Conservation (phyloP, 148 eudicot genomes). For the Silene latifolia region DNA sequence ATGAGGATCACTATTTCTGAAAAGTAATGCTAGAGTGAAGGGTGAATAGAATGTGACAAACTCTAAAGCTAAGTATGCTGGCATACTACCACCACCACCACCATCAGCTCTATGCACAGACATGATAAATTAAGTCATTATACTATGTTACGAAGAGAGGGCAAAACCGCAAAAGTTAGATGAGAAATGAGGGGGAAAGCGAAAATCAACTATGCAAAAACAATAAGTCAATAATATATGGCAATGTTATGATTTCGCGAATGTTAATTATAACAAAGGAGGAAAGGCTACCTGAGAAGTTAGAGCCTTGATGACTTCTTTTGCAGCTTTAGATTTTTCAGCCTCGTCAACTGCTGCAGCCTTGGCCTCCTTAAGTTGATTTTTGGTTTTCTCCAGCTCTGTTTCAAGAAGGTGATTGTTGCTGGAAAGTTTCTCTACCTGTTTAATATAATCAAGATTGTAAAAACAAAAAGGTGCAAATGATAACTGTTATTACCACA, state of each 20-base stretch:
- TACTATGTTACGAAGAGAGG: no score
- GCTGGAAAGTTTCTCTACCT: constrained; percentile 66
- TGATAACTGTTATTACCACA: constrained; percentile 1
- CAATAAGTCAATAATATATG: neutral
- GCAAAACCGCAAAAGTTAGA: no score
- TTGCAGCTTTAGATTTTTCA: constrained; percentile 77
- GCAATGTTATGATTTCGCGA: neutral
- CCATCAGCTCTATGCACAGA: neutral
- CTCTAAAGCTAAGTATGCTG: no score
- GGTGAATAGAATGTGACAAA: no score
- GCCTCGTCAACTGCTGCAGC: constrained; percentile 68
- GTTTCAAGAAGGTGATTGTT: constrained; percentile 59
- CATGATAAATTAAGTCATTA: no score
- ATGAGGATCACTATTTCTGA: no score
- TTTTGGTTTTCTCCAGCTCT: constrained; percentile 60
- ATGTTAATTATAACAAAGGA: neutral
- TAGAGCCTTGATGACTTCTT: constrained; percentile 79
- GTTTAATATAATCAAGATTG: neutral
- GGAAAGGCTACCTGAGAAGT: constrained; percentile 65
- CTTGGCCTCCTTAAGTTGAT: constrained; percentile 62
- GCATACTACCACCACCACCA: neutral
- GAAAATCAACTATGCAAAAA: neutral
- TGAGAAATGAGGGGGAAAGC: neutral
- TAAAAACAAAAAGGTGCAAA: neutral
- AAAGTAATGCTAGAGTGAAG: no score